phyloP scores from a whole-genome alignment of 495 filamentous ascomycete species.

The Tuber indicum region DNA sequence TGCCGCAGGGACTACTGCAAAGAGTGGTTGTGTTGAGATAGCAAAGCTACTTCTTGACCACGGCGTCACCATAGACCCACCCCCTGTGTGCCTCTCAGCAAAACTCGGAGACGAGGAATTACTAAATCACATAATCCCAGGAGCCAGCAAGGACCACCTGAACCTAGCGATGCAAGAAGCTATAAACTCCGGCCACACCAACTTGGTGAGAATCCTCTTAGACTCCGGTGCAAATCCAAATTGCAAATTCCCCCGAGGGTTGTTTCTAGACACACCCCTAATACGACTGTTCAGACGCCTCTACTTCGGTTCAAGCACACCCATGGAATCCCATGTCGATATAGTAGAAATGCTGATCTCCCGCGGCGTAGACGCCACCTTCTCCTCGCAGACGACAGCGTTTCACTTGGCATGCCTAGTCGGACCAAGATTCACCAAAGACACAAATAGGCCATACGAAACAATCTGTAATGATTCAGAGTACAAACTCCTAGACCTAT shows the following conservation, averaged over 20 bases:
- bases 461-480: background rate
- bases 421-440: background rate
- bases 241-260: background rate
- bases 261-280: background rate
- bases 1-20: background rate
- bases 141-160: background rate
- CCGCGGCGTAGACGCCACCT: background rate
- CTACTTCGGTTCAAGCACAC: background rate
- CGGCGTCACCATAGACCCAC: background rate
- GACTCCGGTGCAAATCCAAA: background rate
- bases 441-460: background rate
- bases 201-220: background rate
- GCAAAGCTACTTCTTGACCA: constrained; percentile 1
- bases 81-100: background rate
- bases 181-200: background rate
- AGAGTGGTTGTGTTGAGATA: background rate
- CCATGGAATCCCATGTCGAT: background rate
- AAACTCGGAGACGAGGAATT: background rate
- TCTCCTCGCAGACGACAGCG: background rate
- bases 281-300: background rate
- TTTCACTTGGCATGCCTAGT: background rate
- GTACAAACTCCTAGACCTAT: background rate
- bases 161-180: background rate
- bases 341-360: background rate
- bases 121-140: background rate